These are phyloP conservation scores for Phycomyces nitens DNA, from an alignment of 192 early-diverging fungal genomes.

Conservation along the genomic window DNA sequence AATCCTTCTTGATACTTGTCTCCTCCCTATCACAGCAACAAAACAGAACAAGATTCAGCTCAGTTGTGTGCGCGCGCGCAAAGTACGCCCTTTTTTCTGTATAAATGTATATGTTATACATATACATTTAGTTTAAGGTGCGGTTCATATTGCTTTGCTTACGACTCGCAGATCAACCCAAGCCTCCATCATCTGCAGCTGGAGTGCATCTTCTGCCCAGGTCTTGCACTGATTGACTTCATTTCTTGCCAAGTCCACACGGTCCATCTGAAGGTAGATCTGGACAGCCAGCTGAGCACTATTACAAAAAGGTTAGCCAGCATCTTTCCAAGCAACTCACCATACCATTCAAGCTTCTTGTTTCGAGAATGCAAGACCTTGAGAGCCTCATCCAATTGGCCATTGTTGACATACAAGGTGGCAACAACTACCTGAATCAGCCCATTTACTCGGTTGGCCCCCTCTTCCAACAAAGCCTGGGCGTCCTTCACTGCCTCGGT, in stretches of 20 bases:
- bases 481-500: slow-evolving; percentile 44
- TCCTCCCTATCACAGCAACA: slow-evolving; percentile 50
- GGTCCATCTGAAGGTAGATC: slow-evolving; percentile 73
- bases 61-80: no score
- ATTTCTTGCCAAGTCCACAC: slow-evolving; percentile 82
- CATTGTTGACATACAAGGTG: slow-evolving; percentile 56
- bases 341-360: slow-evolving; percentile 83
- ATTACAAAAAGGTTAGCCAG: no score
- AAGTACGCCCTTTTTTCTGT: background rate
- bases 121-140: no score
- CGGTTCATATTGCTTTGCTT: slow-evolving; percentile 7
- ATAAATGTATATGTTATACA: no score
- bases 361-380: slow-evolving; percentile 59
- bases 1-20: slow-evolving; percentile 82
- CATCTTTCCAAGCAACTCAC: no score
- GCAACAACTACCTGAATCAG: slow-evolving; percentile 64
- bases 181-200: slow-evolving; percentile 89
- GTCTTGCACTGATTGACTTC: slow-evolving; percentile 69
- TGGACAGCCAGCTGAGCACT: slow-evolving; percentile 77
- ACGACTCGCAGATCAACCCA: slow-evolving; percentile 74
- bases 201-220: slow-evolving; percentile 95
- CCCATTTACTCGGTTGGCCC: slow-evolving; percentile 47
- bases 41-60: no score
- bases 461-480: slow-evolving; percentile 45
- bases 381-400: slow-evolving; percentile 69